Evolutionary conservation across 257 asterid species (phyloP), one percentile per base, ranked within the genome.

Genomic region (Solanum arcanum): DNA sequence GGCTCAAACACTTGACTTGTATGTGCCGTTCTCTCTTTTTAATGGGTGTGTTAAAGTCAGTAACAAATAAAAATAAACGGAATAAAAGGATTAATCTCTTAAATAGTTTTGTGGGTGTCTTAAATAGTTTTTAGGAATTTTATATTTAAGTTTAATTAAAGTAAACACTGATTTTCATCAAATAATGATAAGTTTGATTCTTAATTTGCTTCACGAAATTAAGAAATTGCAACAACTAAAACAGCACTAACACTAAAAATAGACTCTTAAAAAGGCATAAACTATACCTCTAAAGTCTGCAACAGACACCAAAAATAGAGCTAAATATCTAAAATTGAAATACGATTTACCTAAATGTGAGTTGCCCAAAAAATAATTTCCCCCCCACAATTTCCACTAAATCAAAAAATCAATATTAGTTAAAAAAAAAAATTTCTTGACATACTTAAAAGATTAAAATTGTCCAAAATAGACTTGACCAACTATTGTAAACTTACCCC

Each of bases 31-130:
- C 29, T 60, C 7, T 60, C 1, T 56, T 52, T 18, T 52, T 7
- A 52, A 0, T 56, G n/a, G 9, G n/a, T 18, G 64, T 18, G n/a
- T 18, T 1, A 7, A 3, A 56, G 27, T 2, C 31, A 52, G 35
- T 33, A 0, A 35, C 11, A 56, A 18, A 1, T 16, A 56, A 56
- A 56, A 56, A 56, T 7, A 5, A 56, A 16, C 0, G 11, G 4
- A 35, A 5, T 35, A 35, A 35, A 56, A 5, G n/a, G n/a, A 2
- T 0, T 7, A 56, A 0, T 56, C 64, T 56, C n/a, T 56, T 56
- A 56, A 56, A 18, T 56, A 56, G 7, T 7, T 49, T 52, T 52
- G 23, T 35, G 39, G 39, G 44, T 41, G 10, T 41, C 44, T 41
- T 41, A 41, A 41, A 39, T 39, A 39, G 2, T 39, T 39, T 46